Evolutionary conservation across 73 alveolate species (phyloP).

Genomic region (Paramecium tetraurelia): DNA sequence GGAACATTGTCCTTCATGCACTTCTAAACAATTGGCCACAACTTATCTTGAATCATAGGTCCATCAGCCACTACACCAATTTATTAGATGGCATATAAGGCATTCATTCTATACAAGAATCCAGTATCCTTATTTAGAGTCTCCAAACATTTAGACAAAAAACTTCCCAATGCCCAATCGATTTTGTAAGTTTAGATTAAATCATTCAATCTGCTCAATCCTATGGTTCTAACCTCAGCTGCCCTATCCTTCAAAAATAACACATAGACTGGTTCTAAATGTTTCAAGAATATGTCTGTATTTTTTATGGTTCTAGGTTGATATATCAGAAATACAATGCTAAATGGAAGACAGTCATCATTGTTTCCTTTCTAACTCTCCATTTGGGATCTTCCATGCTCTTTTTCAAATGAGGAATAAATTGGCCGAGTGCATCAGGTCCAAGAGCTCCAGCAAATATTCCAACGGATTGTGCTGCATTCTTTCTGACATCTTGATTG

Average conservation of each 20-base stretch:
- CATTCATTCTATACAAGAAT: slow-evolving; percentile 56
- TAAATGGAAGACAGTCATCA: slow-evolving; percentile 82
- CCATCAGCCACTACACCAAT: slow-evolving; percentile 72
- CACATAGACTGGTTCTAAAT: slow-evolving; percentile 82
- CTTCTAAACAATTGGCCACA: slow-evolving; percentile 84
- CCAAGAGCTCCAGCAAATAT: slow-evolving; percentile 91
- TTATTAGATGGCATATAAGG: slow-evolving; percentile 8
- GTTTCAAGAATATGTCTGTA: slow-evolving; percentile 81
- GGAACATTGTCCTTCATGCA: slow-evolving; percentile 94
- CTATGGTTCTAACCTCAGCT: slow-evolving; percentile 91
- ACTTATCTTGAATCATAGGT: slow-evolving; percentile 78
- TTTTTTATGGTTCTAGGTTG: slow-evolving; percentile 56
- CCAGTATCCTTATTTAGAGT: slow-evolving; percentile 85
- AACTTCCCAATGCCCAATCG: slow-evolving; percentile 89
- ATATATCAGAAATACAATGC: slow-evolving; percentile 39
- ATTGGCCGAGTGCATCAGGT: slow-evolving; percentile 78
- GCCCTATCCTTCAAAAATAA: slow-evolving; percentile 92
- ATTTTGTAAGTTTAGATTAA: slow-evolving; percentile 80
- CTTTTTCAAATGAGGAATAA: slow-evolving; percentile 73
- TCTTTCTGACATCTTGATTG: slow-evolving; percentile 92
- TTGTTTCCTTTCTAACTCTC: slow-evolving; percentile 95
- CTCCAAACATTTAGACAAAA: slow-evolving; percentile 88
- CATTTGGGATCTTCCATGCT: slow-evolving; percentile 94
- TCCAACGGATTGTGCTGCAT: slow-evolving; percentile 83
- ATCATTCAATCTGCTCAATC: slow-evolving; percentile 81